These are phyloP conservation scores for Magnolia kwangsiensis DNA, from an alignment of 164 flowering plant genomes.

Conservation along the genomic window DNA sequence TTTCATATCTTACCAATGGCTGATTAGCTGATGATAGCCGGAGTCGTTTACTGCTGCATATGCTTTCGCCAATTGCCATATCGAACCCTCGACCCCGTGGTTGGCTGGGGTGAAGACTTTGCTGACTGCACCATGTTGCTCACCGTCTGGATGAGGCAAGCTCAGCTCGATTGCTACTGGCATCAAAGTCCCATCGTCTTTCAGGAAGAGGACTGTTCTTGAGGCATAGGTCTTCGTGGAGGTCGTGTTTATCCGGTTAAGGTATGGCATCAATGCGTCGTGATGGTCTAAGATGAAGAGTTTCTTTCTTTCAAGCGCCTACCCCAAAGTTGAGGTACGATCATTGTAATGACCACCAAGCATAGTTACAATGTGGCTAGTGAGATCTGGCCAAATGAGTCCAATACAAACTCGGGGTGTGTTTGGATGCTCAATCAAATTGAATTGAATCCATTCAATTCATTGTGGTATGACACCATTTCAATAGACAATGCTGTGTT, in stretches of 20 bases:
- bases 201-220: constrained; percentile 64
- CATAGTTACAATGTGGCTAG: too few species aligned
- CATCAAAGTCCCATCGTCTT: constrained; percentile 69
- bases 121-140: constrained; percentile 54
- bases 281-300: constrained; percentile 83
- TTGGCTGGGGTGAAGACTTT: constrained; percentile 67
- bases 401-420: too few species aligned
- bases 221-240: constrained; percentile 69
- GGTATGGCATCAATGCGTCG: constrained; percentile 76
- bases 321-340: not conserved
- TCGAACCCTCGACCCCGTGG: constrained; percentile 48
- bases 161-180: constrained; percentile 93
- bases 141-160: constrained; percentile 75
- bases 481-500: too few species aligned
- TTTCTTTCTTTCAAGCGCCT: constrained; percentile 52
- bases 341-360: not conserved
- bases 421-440: too few species aligned
- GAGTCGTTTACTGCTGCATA: constrained; percentile 86
- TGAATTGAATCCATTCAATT: too few species aligned
- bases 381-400: too few species aligned
- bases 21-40: constrained; percentile 84
- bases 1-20: constrained; percentile 65
- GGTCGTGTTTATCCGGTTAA: constrained; percentile 64
- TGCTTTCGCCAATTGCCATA: constrained; percentile 96
- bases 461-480: too few species aligned